Percentiles rank a stretch among this genome's conserved stretches.
Conservation (phyloP, 345 rosid genomes). For the Acer yangbiense region DNA sequence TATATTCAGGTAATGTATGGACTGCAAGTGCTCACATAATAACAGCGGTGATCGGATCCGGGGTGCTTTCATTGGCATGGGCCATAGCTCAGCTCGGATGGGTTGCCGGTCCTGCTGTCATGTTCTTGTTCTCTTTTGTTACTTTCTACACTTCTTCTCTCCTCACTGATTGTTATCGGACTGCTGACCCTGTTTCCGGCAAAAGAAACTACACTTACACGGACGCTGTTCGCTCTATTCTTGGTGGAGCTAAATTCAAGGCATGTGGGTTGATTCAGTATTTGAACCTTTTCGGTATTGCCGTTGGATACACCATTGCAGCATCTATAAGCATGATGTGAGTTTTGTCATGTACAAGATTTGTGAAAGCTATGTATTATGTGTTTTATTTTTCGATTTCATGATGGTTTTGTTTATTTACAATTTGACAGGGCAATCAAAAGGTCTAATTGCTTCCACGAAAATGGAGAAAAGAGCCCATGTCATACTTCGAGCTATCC, state of each 20-base stretch:
- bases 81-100: conserved; percentile 89
- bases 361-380: background rate
- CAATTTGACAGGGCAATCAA: conserved; percentile 62
- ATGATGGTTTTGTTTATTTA: background rate
- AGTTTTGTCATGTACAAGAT: conserved; percentile 13
- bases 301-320: conserved; percentile 78
- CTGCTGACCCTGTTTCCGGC: conserved; percentile 60
- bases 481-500: conserved; percentile 69
- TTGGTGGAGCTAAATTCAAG: conserved; percentile 76
- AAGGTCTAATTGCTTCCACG: conserved; percentile 76
- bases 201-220: conserved; percentile 77
- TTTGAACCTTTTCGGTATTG: conserved; percentile 65
- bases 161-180: conserved; percentile 69
- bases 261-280: conserved; percentile 71
- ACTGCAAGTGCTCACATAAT: conserved; percentile 84
- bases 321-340: conserved; percentile 84
- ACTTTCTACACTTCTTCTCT: conserved; percentile 73
- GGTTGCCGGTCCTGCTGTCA: conserved; percentile 79
- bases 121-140: conserved; percentile 70
- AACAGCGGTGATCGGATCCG: conserved; percentile 88
- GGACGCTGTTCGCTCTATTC: conserved; percentile 75
- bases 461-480: conserved; percentile 60
- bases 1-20: conserved; percentile 63
- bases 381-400: background rate
- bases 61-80: conserved; percentile 88